These are phyloP conservation scores for Mycena metata DNA, from an alignment of 768 basidiomycete genomes.

Conservation along the genomic window DNA sequence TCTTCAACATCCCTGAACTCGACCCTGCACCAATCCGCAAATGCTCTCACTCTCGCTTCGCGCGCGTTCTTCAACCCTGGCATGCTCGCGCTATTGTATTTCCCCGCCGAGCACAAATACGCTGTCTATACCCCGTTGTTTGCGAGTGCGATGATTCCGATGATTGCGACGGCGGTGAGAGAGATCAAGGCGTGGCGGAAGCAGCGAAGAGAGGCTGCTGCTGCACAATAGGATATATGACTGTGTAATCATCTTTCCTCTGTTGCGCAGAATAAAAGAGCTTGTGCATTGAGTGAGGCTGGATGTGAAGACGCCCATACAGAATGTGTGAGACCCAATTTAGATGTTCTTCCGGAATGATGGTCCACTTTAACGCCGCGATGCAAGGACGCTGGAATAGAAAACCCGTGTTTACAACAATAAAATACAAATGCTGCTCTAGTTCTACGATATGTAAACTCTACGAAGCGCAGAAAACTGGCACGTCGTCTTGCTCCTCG, in stretches of 20 bases:
- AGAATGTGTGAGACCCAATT: too few relatives aligned
- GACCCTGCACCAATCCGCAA: slow-evolving; percentile 70
- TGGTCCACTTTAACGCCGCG: too few relatives aligned
- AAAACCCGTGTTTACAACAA: not conserved
- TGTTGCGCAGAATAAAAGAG: not conserved
- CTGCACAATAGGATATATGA: slow-evolving; percentile 1
- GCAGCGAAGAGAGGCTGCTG: slow-evolving; percentile 39
- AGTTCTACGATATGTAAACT: slow-evolving; percentile 86
- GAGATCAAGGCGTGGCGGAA: slow-evolving; percentile 78
- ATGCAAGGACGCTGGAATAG: too few relatives aligned
- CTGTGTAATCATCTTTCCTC: not conserved
- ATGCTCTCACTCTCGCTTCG: slow-evolving; percentile 76
- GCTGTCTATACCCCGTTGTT: slow-evolving; percentile 97
- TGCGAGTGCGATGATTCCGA: slow-evolving; percentile 88
- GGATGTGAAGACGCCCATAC: not conserved
- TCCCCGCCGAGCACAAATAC: slow-evolving; percentile 97
- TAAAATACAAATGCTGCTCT: slow-evolving; percentile 21
- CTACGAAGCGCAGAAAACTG: slow-evolving; percentile 79
- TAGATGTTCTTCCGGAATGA: too few relatives aligned
- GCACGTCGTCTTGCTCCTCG: slow-evolving; percentile 76
- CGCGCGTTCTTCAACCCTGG: slow-evolving; percentile 97
- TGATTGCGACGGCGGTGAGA: slow-evolving; percentile 79
- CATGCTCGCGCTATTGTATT: slow-evolving; percentile 96
- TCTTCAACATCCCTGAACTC: slow-evolving; percentile 23
- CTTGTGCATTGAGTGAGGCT: not conserved